phyloP scores from a whole-genome alignment of 345 rosid species.

The Nasturtium officinale region DNA sequence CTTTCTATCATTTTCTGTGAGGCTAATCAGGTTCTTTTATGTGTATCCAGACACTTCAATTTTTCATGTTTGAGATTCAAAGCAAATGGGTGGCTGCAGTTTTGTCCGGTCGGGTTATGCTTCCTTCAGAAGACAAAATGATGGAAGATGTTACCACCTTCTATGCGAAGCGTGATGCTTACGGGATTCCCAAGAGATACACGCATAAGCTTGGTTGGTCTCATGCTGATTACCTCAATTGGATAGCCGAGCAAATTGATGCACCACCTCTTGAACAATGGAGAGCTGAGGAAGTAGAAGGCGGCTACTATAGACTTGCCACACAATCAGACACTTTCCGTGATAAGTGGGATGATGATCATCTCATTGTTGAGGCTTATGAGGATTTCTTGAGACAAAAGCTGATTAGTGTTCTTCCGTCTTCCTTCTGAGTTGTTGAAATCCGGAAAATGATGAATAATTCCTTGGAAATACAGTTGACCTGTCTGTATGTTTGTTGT shows the following conservation, averaged over 20 bases:
- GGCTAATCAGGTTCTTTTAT: neutral
- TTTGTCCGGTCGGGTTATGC: slow-evolving; percentile 23
- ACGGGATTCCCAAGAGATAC: slow-evolving; percentile 62
- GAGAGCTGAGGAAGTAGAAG: slow-evolving; percentile 49
- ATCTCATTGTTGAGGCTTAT: slow-evolving; percentile 50
- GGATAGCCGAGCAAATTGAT: slow-evolving; percentile 61
- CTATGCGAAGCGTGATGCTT: slow-evolving; percentile 56
- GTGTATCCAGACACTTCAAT: slow-evolving; percentile 27
- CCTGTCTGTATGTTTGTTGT: neutral
- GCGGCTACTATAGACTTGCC: neutral
- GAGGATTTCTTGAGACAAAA: slow-evolving; percentile 50
- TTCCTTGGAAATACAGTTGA: neutral
- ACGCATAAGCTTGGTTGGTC: slow-evolving; percentile 52
- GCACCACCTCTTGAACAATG: slow-evolving; percentile 50
- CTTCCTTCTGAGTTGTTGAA: slow-evolving; percentile 31
- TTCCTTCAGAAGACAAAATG: slow-evolving; percentile 39
- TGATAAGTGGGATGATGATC: slow-evolving; percentile 66
- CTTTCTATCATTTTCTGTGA: neutral
- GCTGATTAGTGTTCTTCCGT: slow-evolving; percentile 32
- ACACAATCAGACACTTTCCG: slow-evolving; percentile 52
- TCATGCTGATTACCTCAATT: slow-evolving; percentile 48
- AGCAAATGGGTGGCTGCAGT: slow-evolving; percentile 48
- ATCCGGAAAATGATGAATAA: slow-evolving; percentile 1
- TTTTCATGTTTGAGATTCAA: slow-evolving; percentile 42
- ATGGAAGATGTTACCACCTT: slow-evolving; percentile 51